Conservation (phyloP, 2,329 filamentous ascomycete genomes). For the Aspergillus sp. region DNA sequence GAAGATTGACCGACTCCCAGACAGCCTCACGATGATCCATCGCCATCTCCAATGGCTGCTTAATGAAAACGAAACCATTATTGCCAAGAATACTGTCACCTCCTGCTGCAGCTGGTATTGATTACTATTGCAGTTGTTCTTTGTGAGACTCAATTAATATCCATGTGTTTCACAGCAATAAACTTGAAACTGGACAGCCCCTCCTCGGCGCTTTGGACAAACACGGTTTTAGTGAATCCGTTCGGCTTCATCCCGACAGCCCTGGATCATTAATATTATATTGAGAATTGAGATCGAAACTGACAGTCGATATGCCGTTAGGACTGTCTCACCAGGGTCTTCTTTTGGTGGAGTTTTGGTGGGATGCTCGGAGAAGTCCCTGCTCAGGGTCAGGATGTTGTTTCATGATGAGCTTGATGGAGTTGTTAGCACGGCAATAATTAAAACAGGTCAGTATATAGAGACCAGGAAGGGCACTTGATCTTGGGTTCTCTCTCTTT, state of each 20-base stretch:
- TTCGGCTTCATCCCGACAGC: not conserved
- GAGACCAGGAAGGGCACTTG: conserved; percentile 1
- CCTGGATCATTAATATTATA: not conserved
- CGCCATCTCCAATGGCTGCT: not conserved
- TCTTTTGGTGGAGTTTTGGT: conserved; percentile 7
- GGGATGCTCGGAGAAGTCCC: not conserved
- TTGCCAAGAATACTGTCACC: conserved; percentile 10
- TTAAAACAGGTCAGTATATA: conserved; percentile 10
- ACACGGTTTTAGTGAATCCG: not conserved
- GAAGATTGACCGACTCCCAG: no score
- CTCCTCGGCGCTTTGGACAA: conserved; percentile 7
- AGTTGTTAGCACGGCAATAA: not conserved
- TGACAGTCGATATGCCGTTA: no score
- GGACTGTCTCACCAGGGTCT: not conserved
- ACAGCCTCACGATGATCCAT: not conserved
- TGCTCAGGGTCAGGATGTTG: conserved; percentile 1
- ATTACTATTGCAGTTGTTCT: conserved; percentile 4
- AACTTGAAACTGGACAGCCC: conserved; percentile 12
- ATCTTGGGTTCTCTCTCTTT: not conserved
- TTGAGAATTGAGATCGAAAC: no score
- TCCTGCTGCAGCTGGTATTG: not conserved
- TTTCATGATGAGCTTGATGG: conserved; percentile 9
- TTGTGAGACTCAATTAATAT: not conserved
- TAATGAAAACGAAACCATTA: conserved; percentile 20
- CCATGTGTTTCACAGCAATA: conserved; percentile 13